Conservation (phyloP, 2,329 filamentous ascomycete genomes). For the Xylaria arbuscula region DNA sequence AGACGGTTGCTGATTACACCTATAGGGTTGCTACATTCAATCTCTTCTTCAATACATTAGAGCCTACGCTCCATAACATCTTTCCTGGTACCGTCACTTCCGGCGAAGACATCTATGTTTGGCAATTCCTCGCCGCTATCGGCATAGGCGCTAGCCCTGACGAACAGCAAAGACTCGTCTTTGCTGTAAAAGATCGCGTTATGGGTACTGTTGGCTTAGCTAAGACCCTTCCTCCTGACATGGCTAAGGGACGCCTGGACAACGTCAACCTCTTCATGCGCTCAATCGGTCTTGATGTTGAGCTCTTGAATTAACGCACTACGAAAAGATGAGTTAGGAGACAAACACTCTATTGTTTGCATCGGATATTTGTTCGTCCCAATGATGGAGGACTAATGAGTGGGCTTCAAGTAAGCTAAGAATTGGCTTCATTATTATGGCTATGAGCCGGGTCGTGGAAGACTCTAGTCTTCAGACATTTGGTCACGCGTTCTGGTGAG, state of each 20-base stretch:
- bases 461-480: slow-evolving; percentile 14
- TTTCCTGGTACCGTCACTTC: slow-evolving; percentile 93
- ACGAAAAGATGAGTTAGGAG: not conserved
- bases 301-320: slow-evolving; percentile 61
- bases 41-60: slow-evolving; percentile 85
- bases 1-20: slow-evolving; percentile 22
- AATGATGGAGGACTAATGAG: not conserved
- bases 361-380: slow-evolving; percentile 8
- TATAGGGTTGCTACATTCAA: slow-evolving; percentile 81
- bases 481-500: not conserved
- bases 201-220: slow-evolving; percentile 92
- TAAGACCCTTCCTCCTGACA: slow-evolving; percentile 88
- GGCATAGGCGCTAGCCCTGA: slow-evolving; percentile 93
- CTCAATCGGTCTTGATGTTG: slow-evolving; percentile 97
- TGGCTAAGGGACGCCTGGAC: slow-evolving; percentile 83
- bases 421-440: slow-evolving; percentile 12
- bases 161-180: slow-evolving; percentile 92
- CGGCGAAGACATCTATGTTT: slow-evolving; percentile 94
- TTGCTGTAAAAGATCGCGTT: slow-evolving; percentile 96
- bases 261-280: slow-evolving; percentile 99
- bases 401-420: slow-evolving; percentile 2
- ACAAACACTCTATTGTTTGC: slow-evolving; percentile 5
- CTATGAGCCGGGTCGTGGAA: slow-evolving; percentile 6
- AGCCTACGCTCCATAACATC: slow-evolving; percentile 83
- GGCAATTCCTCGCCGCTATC: slow-evolving; percentile 96